Evolutionary conservation across 1,284 basidiomycete genomes (phyloP).

Genomic region (Ceraceosorus guamensis): DNA sequence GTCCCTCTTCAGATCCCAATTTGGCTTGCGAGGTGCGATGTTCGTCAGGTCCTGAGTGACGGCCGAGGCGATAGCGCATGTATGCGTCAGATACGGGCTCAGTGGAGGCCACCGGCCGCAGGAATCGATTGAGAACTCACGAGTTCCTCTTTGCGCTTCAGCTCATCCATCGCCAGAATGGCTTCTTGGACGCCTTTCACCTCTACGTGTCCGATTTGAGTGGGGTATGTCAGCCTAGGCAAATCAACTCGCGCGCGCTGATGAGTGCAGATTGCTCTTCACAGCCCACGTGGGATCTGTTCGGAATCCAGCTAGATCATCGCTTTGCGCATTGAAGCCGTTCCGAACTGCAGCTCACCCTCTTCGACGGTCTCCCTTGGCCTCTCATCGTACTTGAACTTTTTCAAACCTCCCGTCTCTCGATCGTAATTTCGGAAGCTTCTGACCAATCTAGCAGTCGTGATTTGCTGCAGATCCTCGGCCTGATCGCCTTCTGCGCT

Average conservation of each 20-base stretch:
- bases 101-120: not conserved
- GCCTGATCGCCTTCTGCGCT: conserved; percentile 1
- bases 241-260: no score
- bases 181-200: conserved; percentile 74
- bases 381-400: conserved; percentile 54
- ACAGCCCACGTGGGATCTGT: no score
- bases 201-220: conserved; percentile 1
- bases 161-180: conserved; percentile 78
- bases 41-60: conserved; percentile 77
- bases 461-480: not conserved
- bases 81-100: not conserved
- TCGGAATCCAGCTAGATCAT: no score
- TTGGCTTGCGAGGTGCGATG: conserved; percentile 88
- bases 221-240: no score
- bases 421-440: conserved; percentile 43
- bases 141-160: conserved; percentile 73
- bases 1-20: conserved; percentile 95
- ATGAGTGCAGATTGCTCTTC: no score
- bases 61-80: not conserved
- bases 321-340: no score
- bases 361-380: conserved; percentile 80
- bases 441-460: conserved; percentile 12
- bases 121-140: conserved; percentile 54
- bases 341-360: conserved; percentile 40
- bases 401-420: conserved; percentile 27